phyloP scores from a whole-genome alignment of 257 asterid species.

The Solanum arcanum region DNA sequence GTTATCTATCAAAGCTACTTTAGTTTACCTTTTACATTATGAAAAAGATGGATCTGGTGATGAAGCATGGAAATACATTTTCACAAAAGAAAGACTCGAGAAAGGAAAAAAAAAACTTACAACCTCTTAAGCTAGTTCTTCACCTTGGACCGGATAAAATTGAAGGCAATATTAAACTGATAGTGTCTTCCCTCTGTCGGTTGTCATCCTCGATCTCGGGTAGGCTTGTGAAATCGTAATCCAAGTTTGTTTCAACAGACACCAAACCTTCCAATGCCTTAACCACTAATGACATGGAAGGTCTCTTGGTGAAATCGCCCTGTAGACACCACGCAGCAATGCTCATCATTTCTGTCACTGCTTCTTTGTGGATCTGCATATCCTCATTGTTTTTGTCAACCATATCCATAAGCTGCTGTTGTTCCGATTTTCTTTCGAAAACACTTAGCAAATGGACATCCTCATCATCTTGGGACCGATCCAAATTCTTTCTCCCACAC shows the following conservation, averaged over 20 bases:
- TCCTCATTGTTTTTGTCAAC: slow-evolving; percentile 1
- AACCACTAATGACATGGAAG: slow-evolving; percentile 13
- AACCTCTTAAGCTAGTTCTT: neutral
- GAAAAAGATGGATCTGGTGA: neutral
- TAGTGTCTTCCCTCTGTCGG: neutral
- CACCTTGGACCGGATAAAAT: slow-evolving; percentile 7
- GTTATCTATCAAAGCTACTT: neutral
- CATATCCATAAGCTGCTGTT: neutral
- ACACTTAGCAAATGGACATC: slow-evolving; percentile 3
- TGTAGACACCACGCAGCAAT: slow-evolving; percentile 20
- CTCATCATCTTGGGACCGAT: slow-evolving; percentile 1
- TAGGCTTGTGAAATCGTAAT: neutral
- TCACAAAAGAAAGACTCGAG: too few relatives aligned
- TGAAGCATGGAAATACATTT: neutral
- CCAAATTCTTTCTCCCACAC: slow-evolving; percentile 15
- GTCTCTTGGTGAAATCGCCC: slow-evolving; percentile 3
- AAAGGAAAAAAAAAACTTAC: neutral
- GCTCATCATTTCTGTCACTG: slow-evolving; percentile 1
- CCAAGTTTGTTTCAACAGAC: neutral
- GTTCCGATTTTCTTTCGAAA: neutral
- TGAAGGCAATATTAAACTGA: neutral
- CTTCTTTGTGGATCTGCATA: neutral
- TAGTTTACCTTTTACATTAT: neutral
- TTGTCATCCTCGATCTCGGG: neutral
- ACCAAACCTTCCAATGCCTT: slow-evolving; percentile 13